A percentile compares a stretch with the other conserved stretches of the same genome.
Conservation (phyloP, 1,284 basidiomycete genomes). For the Ganoderma lucidum region DNA sequence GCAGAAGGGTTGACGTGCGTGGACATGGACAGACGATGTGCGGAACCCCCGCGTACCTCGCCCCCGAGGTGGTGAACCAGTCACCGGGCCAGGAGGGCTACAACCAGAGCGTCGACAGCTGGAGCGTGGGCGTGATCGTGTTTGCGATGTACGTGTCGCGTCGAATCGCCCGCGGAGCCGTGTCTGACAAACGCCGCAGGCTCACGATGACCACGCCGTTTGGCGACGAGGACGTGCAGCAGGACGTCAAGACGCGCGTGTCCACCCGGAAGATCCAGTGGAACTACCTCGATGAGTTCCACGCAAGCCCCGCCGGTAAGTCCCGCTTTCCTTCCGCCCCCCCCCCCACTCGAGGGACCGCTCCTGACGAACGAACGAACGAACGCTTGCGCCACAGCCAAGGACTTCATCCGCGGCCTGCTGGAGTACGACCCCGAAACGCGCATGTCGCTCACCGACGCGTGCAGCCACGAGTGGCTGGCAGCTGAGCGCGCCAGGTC, state of each 20-base stretch:
- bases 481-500: conserved; percentile 28
- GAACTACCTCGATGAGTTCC: conserved; percentile 50
- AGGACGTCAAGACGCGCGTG: conserved; percentile 64
- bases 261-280: conserved; percentile 68
- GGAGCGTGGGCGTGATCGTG: conserved; percentile 93
- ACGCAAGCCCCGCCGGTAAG: conserved; percentile 42
- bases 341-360: conserved; percentile 26
- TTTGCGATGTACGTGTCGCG: conserved; percentile 74
- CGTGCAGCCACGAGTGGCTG: conserved; percentile 76
- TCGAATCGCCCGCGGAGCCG: background rate
- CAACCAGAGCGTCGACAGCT: conserved; percentile 87
- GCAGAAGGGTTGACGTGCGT: conserved; percentile 12
- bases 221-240: conserved; percentile 65
- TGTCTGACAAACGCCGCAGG: conserved; percentile 48
- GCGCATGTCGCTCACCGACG: conserved; percentile 67
- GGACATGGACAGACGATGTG: conserved; percentile 76
- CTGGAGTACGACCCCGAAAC: conserved; percentile 58
- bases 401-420: conserved; percentile 56
- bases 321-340: conserved; percentile 33
- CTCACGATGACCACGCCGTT: conserved; percentile 77
- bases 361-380: background rate
- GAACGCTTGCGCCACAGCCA: conserved; percentile 12
- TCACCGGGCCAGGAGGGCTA: conserved; percentile 73
- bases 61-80: conserved; percentile 88
- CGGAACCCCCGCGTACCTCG: conserved; percentile 86